Base-by-base conservation (phyloP, 140 eudicot genomes). In the Stevia rebaudiana region DNA sequence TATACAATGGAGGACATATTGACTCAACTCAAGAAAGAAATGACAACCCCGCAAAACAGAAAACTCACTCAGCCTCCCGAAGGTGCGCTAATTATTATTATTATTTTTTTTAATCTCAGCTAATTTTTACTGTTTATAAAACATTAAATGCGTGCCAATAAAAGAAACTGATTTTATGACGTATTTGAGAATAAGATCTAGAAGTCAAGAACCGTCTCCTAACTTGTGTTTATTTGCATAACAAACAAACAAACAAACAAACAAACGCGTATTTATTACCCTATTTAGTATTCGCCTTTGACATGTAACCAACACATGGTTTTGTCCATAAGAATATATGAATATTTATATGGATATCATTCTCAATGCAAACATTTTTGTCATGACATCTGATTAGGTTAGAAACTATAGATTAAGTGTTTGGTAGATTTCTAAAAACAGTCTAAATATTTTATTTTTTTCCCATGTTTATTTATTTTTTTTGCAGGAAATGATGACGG, bases 1-100 rank as follows among this genome's bases (percentile, higher is more conserved):
- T 76, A 81, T 68, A 86, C 95, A 39, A 83, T 83, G 95, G 91
- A 86, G 69, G 88, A 86, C 71, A 78, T 86, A 70, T 48, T 83
- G 50, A 67, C 79, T 67, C 83, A 74, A 68, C 71, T 86, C 79
- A 86, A 81, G 73, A 86, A 81, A 72, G 95, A 86, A 49, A 83
- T 86, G 95, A 63, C 57, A 43, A 79, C 95, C 61, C 78, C 91
- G 1, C 87, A 84, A 36, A 86, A 86, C 72, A 78, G 90, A 46
- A 86, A 71, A 71, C 84, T 86, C 72, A 72, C 87, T 68, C 91
- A 83, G 71, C 95, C 95, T 56, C 74, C 81, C 31, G 95, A 86
- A 71, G 95, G 95, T 87, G n/a, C n/a, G n/a, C n/a, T n/a, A n/a
- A n/a, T 5, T 15, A 73, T 44, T 16, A 5, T 31, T 35, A 21